Evolutionary conservation across 495 filamentous ascomycete species (phyloP).

Genomic region (Aspergillus affinis): DNA sequence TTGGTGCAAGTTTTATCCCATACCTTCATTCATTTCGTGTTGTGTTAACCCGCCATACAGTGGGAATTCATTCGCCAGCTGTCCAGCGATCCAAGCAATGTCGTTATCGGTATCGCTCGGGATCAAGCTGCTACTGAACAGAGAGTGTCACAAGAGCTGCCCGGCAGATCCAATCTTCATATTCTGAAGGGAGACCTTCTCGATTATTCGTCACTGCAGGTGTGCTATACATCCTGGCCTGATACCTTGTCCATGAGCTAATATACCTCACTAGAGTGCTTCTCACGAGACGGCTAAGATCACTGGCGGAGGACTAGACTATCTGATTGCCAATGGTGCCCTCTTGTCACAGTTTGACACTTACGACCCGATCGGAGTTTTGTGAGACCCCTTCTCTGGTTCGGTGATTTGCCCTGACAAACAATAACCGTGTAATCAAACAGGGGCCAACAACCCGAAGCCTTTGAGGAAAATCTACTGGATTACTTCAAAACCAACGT

Average conservation of each 20-base stretch:
- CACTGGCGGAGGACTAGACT: constrained; percentile 33
- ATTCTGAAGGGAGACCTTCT: constrained; percentile 45
- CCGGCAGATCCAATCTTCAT: constrained; percentile 40
- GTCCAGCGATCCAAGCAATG: constrained; percentile 34
- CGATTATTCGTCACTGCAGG: constrained; percentile 35
- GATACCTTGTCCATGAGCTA: too few relatives aligned
- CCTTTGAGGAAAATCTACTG: constrained; percentile 21
- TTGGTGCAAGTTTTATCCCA: constrained; percentile 33
- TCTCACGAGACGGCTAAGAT: constrained; percentile 26
- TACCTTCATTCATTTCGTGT: background rate
- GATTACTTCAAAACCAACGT: constrained; percentile 43
- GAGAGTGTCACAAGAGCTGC: constrained; percentile 25
- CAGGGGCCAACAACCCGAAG: constrained; percentile 29
- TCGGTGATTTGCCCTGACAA: background rate
- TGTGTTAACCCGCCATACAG: constrained; percentile 18
- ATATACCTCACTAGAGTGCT: background rate
- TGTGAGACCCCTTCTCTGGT: constrained; percentile 22
- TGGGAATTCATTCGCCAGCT: constrained; percentile 38
- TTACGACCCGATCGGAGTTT: constrained; percentile 26
- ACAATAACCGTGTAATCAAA: background rate
- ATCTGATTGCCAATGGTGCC: constrained; percentile 36
- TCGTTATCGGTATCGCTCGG: constrained; percentile 42
- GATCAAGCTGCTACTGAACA: constrained; percentile 32
- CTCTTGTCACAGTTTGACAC: constrained; percentile 21
- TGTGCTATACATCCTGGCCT: background rate